Conservation (phyloP, 1,139 yeast species). For the Kurtzmaniella quercitrusa region DNA sequence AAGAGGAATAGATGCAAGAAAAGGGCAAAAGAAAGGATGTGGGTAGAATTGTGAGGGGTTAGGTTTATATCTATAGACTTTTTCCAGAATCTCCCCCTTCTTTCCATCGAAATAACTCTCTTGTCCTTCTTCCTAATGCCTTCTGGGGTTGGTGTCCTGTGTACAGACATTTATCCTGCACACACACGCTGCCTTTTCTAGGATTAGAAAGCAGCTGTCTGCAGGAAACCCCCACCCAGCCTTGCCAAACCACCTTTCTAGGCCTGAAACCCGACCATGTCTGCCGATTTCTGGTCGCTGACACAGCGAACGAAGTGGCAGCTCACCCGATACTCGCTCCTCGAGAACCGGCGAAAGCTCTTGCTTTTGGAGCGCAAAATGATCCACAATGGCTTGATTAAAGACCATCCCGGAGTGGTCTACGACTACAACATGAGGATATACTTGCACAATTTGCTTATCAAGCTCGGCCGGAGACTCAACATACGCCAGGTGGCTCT, state of each 20-base stretch:
- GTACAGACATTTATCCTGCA: too few species aligned
- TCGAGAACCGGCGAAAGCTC: conserved; percentile 37
- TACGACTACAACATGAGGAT: conserved; percentile 65
- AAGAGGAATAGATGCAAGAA: too few species aligned
- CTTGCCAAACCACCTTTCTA: neutral
- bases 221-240: too few species aligned
- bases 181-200: too few species aligned
- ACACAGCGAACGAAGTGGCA: conserved; percentile 44
- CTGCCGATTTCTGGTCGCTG: conserved; percentile 47
- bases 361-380: conserved; percentile 39
- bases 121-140: too few species aligned
- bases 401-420: conserved; percentile 39
- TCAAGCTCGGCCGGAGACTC: conserved; percentile 73
- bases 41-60: too few species aligned
- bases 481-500: conserved; percentile 77
- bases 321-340: conserved; percentile 33
- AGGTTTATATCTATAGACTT: too few species aligned
- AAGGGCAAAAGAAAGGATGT: too few species aligned
- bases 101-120: too few species aligned
- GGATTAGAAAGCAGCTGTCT: too few species aligned
- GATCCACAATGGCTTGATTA: conserved; percentile 45
- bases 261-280: conserved; percentile 20
- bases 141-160: too few species aligned
- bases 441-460: conserved; percentile 63
- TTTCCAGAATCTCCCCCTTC: too few species aligned